A percentile compares a stretch with the other conserved stretches of the same genome.
phyloP scores from a whole-genome alignment of 331 rosid species.

The Saraca asoca region DNA sequence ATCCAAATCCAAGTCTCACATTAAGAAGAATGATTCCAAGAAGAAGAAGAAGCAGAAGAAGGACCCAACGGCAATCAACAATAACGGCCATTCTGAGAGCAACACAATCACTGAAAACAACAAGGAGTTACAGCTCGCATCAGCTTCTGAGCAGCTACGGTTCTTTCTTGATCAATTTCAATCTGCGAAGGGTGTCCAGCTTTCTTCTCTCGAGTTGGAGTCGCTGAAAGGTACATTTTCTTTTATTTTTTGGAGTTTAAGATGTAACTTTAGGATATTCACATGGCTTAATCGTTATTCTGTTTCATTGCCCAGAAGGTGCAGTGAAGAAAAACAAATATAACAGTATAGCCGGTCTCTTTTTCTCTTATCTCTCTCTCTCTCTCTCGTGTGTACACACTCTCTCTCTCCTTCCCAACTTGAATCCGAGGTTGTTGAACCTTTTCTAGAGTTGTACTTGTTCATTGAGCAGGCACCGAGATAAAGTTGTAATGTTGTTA shows the following conservation, averaged over 20 bases:
- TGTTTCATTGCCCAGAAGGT: conserved; percentile 5
- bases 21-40: not conserved
- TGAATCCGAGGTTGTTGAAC: no score
- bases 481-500: no score
- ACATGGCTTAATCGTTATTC: not conserved
- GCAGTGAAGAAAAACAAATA: no score
- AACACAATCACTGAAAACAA: not conserved
- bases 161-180: conserved; percentile 60
- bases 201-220: conserved; percentile 77
- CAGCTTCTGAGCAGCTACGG: conserved; percentile 46
- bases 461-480: no score
- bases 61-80: not conserved
- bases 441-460: no score
- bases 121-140: not conserved
- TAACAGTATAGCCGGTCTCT: not conserved
- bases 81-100: not conserved
- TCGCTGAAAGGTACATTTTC: conserved; percentile 50
- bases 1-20: not conserved
- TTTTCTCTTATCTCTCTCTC: no score
- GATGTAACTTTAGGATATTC: not conserved
- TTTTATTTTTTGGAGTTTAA: not conserved
- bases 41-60: conserved; percentile 27
- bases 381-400: no score
- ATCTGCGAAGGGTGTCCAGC: conserved; percentile 53
- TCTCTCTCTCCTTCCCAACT: not conserved